Evolutionary conservation across 1,139 yeast genomes (phyloP), one percentile per base, ranked within the genome.

Genomic region (Taphrina populina): DNA sequence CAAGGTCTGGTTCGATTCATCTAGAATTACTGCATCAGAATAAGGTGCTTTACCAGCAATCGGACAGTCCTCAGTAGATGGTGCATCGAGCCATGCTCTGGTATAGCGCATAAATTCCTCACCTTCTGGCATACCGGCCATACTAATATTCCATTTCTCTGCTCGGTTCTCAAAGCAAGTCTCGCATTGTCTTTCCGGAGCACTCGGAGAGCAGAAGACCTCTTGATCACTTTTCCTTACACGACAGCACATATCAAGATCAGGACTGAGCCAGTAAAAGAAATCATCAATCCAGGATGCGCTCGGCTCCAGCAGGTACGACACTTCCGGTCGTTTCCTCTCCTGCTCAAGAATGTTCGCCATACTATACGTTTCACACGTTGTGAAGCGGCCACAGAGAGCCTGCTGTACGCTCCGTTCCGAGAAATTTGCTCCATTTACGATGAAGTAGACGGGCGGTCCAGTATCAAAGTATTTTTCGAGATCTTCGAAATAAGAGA

Each of bases 41-140:
- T 90, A 92, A 0, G 97, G 95, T 0, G 97, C 97, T 65, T 86
- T 84, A 1, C 98, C 98, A 2, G 96, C 97, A 27, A 92, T 73
- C 0, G 97, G 96, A 69, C 98, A 92, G 2, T 94, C 88, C 64
- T 87, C 95, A 3, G 34, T 21, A 58, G 95, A 84, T 41, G 87
- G 87, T 0, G 86, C 71, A 40, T 81, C 75, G 27, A 92, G 86
- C 98, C 98, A 92, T 45, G 83, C 80, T 23, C 79, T 70, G 66
- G 88, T 84, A 65, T 75, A 88, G 47, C 72, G 73, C 81, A 86
- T 79, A 64, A 92, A 92, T 39, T 82, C 84, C 0, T 75, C 75
- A 17, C 82, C 85, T 62, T 80, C 80, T 0, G 98, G 98, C 64
- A 92, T 80, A 0, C 94, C 96, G 8, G 77, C 74, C 96, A 92